Evolutionary conservation across 2,329 filamentous ascomycete genomes (phyloP).

Genomic region (Epicoccum nigrum): DNA sequence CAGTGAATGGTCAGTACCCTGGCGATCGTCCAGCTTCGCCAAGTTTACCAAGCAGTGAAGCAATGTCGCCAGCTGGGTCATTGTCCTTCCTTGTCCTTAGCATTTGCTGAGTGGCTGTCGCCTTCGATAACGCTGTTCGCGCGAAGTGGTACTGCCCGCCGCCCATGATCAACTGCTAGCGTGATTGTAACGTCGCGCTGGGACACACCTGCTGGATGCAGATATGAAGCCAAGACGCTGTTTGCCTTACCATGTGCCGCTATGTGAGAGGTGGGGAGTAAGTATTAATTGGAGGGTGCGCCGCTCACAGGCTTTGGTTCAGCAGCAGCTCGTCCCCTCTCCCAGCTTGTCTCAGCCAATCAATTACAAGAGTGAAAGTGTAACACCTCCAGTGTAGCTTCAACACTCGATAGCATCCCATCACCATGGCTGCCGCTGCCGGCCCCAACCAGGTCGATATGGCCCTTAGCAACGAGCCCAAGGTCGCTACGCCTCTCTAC

Average conservation of each 20-base stretch:
- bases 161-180: slow-evolving; percentile 24
- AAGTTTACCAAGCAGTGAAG: slow-evolving; percentile 41
- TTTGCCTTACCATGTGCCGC: slow-evolving; percentile 20
- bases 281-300: slow-evolving; percentile 25
- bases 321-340: slow-evolving; percentile 22
- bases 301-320: slow-evolving; percentile 10
- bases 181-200: slow-evolving; percentile 34
- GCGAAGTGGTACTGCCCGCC: slow-evolving; percentile 13
- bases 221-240: slow-evolving; percentile 29
- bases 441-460: slow-evolving; percentile 43
- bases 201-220: slow-evolving; percentile 41
- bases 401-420: slow-evolving; percentile 19
- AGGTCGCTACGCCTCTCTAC: slow-evolving; percentile 38
- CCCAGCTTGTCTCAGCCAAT: slow-evolving; percentile 17
- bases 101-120: slow-evolving; percentile 26
- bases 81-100: slow-evolving; percentile 27
- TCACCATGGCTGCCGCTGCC: slow-evolving; percentile 40
- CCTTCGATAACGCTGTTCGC: slow-evolving; percentile 29
- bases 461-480: slow-evolving; percentile 46
- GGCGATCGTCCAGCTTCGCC: slow-evolving; percentile 28
- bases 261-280: slow-evolving; percentile 3
- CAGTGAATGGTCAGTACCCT: slow-evolving; percentile 17
- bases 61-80: slow-evolving; percentile 32
- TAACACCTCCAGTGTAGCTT: slow-evolving; percentile 10
- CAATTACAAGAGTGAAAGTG: slow-evolving; percentile 14